Evolutionary conservation across 2,329 filamentous ascomycete species (phyloP).

Genomic region (Cladosporium cucumerinum): DNA sequence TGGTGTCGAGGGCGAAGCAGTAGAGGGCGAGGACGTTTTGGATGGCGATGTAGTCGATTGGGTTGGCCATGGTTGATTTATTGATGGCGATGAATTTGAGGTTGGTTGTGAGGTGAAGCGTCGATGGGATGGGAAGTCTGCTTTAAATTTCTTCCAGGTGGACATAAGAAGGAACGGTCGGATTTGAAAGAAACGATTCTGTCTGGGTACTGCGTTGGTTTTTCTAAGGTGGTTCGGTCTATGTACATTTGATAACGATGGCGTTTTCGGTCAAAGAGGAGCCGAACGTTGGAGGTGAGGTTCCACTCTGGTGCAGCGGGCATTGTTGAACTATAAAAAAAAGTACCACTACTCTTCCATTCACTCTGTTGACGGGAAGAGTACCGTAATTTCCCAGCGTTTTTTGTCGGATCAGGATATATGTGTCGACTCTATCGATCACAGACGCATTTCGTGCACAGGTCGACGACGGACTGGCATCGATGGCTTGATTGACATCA

Average conservation of each 20-base stretch:
- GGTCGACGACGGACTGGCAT: too few species aligned
- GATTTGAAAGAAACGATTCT: not conserved
- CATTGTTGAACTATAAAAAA: not conserved
- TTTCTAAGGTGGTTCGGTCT: not conserved
- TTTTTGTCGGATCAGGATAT: too few species aligned
- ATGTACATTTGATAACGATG: not conserved
- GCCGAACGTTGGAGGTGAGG: not conserved
- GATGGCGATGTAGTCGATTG: conserved; percentile 39
- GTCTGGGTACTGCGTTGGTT: not conserved
- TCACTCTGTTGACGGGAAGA: not conserved
- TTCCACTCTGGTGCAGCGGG: not conserved
- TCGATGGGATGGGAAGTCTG: too few species aligned
- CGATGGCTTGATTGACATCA: too few species aligned
- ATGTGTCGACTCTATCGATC: too few species aligned
- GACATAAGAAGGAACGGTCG: not conserved
- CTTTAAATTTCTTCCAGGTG: too few species aligned
- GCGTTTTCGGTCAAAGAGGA: not conserved
- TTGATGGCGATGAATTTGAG: too few species aligned
- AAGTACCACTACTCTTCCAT: not conserved
- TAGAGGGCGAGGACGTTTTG: conserved; percentile 42
- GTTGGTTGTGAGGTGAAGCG: too few species aligned
- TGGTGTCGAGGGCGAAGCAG: conserved; percentile 45
- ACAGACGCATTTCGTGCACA: too few species aligned
- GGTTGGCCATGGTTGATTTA: conserved; percentile 14
- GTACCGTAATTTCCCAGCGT: too few species aligned